A percentile compares a stretch with the other conserved stretches of the same genome.
Evolutionary conservation across 2,329 filamentous ascomycete genomes (phyloP).

Genomic region (Cadophora sp.): DNA sequence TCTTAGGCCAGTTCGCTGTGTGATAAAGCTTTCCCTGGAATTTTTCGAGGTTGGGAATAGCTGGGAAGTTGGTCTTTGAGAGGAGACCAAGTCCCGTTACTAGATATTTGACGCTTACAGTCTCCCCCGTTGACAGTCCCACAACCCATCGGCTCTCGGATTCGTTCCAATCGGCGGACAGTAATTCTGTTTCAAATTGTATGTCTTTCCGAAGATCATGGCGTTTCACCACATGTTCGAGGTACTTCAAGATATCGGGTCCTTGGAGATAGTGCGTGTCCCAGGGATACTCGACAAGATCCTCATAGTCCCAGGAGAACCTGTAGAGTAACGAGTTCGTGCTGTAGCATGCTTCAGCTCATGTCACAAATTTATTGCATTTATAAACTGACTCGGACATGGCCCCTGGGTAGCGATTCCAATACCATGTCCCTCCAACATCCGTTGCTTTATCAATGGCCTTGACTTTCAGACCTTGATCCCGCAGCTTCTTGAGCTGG

Average conservation of each 20-base stretch:
- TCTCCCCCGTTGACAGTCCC: slow-evolving; percentile 46
- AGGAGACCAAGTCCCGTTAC: slow-evolving; percentile 33
- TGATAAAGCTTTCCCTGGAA: slow-evolving; percentile 49
- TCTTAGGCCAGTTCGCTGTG: slow-evolving; percentile 30
- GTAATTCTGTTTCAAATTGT: slow-evolving; percentile 60
- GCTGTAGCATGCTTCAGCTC: slow-evolving; percentile 18
- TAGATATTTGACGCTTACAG: slow-evolving; percentile 26
- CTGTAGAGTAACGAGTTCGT: slow-evolving; percentile 34
- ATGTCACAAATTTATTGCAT: background rate
- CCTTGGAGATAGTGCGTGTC: slow-evolving; percentile 55
- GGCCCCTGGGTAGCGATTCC: slow-evolving; percentile 63
- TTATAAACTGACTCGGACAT: slow-evolving; percentile 6
- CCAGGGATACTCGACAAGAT: slow-evolving; percentile 34
- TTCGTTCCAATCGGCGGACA: slow-evolving; percentile 61
- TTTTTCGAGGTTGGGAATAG: slow-evolving; percentile 53
- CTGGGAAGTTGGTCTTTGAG: slow-evolving; percentile 33
- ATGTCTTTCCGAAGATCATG: slow-evolving; percentile 61
- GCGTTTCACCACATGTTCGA: slow-evolving; percentile 58
- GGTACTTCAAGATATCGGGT: slow-evolving; percentile 59
- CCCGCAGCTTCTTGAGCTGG: slow-evolving; percentile 48
- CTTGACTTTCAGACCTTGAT: slow-evolving; percentile 45
- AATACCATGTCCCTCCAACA: slow-evolving; percentile 60
- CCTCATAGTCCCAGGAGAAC: slow-evolving; percentile 36
- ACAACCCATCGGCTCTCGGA: slow-evolving; percentile 55
- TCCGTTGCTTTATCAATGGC: slow-evolving; percentile 52